Conservation (phyloP, 116 monocot genomes). For the Thalassia testudinum region DNA sequence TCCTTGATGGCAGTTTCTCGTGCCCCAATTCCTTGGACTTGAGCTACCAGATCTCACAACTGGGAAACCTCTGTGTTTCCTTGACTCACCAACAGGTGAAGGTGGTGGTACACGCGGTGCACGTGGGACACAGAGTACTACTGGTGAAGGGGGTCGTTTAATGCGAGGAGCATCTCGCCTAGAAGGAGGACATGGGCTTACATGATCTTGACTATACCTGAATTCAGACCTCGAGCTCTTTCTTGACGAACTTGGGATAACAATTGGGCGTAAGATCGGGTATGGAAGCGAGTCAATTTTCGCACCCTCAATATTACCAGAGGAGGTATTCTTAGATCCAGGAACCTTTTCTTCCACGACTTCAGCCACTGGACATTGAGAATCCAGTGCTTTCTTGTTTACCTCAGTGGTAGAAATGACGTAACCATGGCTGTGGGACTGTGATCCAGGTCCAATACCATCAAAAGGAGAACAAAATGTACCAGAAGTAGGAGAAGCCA, state of each 20-base stretch:
- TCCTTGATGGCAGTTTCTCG: constrained; percentile 53
- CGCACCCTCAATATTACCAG: constrained; percentile 34
- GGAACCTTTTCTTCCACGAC: constrained; percentile 31
- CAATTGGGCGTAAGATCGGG: constrained; percentile 78
- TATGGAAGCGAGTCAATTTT: constrained; percentile 73
- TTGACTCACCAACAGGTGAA: constrained; percentile 71
- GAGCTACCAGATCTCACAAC: constrained; percentile 97
- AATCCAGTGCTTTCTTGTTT: constrained; percentile 19
- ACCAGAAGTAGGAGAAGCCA: constrained; percentile 43
- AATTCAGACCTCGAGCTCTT: constrained; percentile 81
- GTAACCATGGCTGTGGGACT: constrained; percentile 33
- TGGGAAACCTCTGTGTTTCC: constrained; percentile 72
- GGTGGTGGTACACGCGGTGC: constrained; percentile 73
- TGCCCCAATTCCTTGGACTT: constrained; percentile 90
- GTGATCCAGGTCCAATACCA: constrained; percentile 31
- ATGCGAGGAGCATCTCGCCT: constrained; percentile 51
- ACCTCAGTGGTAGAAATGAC: constrained; percentile 38
- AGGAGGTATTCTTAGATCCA: constrained; percentile 20
- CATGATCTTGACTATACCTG: constrained; percentile 48
- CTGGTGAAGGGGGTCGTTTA: constrained; percentile 88
- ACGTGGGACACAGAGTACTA: constrained; percentile 92
- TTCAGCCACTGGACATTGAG: constrained; percentile 23
- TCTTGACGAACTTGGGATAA: constrained; percentile 65
- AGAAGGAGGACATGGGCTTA: constrained; percentile 68
- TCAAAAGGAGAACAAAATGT: constrained; percentile 66